A percentile compares a stretch with the other conserved stretches of the same genome.
These are phyloP conservation scores for Termitomyces sp. DNA, from an alignment of 768 basidiomycete genomes.

Conservation along the genomic window DNA sequence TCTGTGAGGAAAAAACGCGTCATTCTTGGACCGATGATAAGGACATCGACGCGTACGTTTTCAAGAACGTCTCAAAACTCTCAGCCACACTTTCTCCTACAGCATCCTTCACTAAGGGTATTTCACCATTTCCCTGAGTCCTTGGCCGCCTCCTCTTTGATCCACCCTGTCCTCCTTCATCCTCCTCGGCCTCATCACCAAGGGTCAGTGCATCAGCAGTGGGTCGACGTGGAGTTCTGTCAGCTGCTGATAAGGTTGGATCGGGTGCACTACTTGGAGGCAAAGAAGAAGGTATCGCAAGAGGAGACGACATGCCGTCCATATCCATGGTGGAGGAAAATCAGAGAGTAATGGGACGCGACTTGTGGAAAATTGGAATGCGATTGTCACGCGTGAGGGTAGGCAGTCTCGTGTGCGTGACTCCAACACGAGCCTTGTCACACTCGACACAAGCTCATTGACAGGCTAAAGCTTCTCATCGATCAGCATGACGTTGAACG, in stretches of 20 bases:
- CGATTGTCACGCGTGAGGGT: conserved; percentile 21
- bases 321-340: conserved; percentile 43
- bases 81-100: conserved; percentile 95
- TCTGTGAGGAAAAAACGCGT: conserved; percentile 37
- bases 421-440: conserved; percentile 1
- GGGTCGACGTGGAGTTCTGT: conserved; percentile 36
- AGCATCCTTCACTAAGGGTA: conserved; percentile 87
- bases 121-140: conserved; percentile 55
- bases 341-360: conserved; percentile 26
- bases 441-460: no score
- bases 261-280: conserved; percentile 48
- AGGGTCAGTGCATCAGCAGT: conserved; percentile 52
- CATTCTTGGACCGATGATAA: conserved; percentile 2
- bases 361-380: conserved; percentile 27
- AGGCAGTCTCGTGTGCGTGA: conserved; percentile 27
- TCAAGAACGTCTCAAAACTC: conserved; percentile 87
- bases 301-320: conserved; percentile 57
- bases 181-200: conserved; percentile 48
- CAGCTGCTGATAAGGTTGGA: conserved; percentile 28
- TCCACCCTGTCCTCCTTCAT: conserved; percentile 32
- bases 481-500: conserved; percentile 30
- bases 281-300: conserved; percentile 46
- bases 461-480: background rate
- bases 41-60: conserved; percentile 58
- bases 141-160: conserved; percentile 44